Evolutionary conservation across 225 moss, liverwort and hornwort species (phyloP), one percentile per base, ranked within the genome.

Genomic region (Bryoerythrophyllum caledonicum): DNA sequence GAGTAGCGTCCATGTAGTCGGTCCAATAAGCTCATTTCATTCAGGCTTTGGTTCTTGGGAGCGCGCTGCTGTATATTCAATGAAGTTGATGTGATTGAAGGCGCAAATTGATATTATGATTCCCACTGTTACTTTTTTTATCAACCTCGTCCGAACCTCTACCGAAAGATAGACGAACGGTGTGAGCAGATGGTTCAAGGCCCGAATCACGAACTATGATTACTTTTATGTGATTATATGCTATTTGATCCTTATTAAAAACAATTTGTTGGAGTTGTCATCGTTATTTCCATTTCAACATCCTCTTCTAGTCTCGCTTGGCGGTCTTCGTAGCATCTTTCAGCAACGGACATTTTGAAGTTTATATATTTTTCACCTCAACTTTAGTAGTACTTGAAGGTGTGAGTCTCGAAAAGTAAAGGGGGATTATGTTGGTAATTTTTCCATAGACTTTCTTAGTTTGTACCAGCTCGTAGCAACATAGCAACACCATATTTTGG

Each of bases 61-160:
- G 23, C 67, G 52, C 52, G 19, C 63, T 62, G 62, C 27, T 49
- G 59, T 19, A 44, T 4, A 32, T 32, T 32, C 5, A 75, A 69
- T 26, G 78, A 84, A 70, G 84, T 80, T 34, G 77, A 49, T 49
- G 32, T 23, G 49, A 55, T 63, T 40, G 79, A 79, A 19, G 78
- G 60, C 62, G 79, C 82, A 32, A 48, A 46, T 14, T 81, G 80
- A 79, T 83, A 87, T 74, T 83, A 84, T 71, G 90, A 92, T 82
- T 96, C 92, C 54, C 94, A 84, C 19, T 91, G 91, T 76, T 94
- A 92, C 76, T 96, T 94, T 74, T 72, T 99, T 72, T 85, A 90
- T 73, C 85, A 88, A 58, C 87, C 85, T 71, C 87, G 93, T 51
- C 79, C 86, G 27, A 91, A 90, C n/a, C 83, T 99, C 62, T 99